Evolutionary conservation across 345 rosid species (phyloP).

Genomic region (Noccaea bulbosa): DNA sequence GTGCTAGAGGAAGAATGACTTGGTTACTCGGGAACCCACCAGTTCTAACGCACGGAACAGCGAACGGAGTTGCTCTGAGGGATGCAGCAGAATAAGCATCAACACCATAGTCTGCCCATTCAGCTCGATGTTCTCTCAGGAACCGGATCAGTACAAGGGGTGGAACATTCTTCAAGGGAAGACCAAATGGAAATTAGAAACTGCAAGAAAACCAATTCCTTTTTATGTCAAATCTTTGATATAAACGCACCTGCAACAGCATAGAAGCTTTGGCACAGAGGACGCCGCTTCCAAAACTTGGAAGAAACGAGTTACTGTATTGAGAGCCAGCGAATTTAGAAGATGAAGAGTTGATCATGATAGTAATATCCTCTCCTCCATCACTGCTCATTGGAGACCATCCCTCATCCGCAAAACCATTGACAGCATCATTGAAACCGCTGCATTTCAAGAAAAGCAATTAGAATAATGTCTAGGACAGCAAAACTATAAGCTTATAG

Average conservation of each 20-base stretch:
- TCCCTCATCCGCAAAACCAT: conserved; percentile 94
- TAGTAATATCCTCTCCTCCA: conserved; percentile 87
- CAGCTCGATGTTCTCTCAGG: conserved; percentile 94
- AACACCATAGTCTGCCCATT: conserved; percentile 95
- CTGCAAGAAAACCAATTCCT: not conserved
- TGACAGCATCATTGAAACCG: conserved; percentile 95
- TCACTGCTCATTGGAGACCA: conserved; percentile 89
- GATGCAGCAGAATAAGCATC: conserved; percentile 84
- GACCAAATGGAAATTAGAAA: not conserved
- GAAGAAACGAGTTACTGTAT: conserved; percentile 61
- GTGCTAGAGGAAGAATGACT: conserved; percentile 90
- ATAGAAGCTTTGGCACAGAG: conserved; percentile 96
- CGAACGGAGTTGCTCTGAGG: conserved; percentile 76
- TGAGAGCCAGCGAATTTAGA: conserved; percentile 72
- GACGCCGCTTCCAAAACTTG: conserved; percentile 85
- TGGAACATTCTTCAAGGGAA: conserved; percentile 73
- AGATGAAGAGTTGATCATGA: conserved; percentile 76
- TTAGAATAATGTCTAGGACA: not conserved
- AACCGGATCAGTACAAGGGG: conserved; percentile 88
- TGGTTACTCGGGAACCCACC: conserved; percentile 91
- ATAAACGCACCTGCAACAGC: conserved; percentile 74
- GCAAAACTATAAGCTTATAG: not conserved
- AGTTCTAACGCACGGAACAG: conserved; percentile 77
- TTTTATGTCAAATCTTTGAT: conserved; percentile 4
- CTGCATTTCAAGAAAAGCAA: conserved; percentile 46